Conservation (phyloP, 495 filamentous ascomycete species). For the Aspergillus ellipticus region DNA sequence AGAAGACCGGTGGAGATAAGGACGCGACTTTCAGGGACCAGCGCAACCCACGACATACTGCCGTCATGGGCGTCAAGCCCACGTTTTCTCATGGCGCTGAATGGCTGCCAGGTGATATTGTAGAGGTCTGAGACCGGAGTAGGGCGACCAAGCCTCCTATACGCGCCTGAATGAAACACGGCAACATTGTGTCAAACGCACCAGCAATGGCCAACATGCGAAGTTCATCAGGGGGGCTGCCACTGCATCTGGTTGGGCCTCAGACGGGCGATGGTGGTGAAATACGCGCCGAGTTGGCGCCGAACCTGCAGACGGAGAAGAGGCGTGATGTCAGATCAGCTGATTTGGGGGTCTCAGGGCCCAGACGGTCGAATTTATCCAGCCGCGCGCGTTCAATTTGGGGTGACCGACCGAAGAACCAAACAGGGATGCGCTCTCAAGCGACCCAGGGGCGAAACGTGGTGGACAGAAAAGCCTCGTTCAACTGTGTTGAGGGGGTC, state of each 20-base stretch:
- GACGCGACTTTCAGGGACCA: slow-evolving; percentile 9
- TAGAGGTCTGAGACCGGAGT: slow-evolving; percentile 25
- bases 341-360: slow-evolving; percentile 9
- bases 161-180: slow-evolving; percentile 39
- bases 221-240: slow-evolving; percentile 7
- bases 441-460: neutral
- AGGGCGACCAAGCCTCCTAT: slow-evolving; percentile 19
- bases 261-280: slow-evolving; percentile 11
- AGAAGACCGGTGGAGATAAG: neutral
- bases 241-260: slow-evolving; percentile 23
- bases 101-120: slow-evolving; percentile 7
- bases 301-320: slow-evolving; percentile 19
- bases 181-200: slow-evolving; percentile 17
- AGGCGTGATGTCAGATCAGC: slow-evolving; percentile 19
- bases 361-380: neutral
- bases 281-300: slow-evolving; percentile 38
- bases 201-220: slow-evolving; percentile 2
- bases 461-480: no score
- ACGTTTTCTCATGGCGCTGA: slow-evolving; percentile 10
- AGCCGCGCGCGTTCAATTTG: neutral
- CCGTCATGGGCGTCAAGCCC: slow-evolving; percentile 16
- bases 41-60: slow-evolving; percentile 9
- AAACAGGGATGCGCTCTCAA: neutral
- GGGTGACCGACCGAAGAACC: neutral
- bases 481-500: no score